A percentile compares a stretch with the other conserved stretches of the same genome.
Conservation (phyloP, 805 yeast genomes). For the Lipomyces chichibuensis region DNA sequence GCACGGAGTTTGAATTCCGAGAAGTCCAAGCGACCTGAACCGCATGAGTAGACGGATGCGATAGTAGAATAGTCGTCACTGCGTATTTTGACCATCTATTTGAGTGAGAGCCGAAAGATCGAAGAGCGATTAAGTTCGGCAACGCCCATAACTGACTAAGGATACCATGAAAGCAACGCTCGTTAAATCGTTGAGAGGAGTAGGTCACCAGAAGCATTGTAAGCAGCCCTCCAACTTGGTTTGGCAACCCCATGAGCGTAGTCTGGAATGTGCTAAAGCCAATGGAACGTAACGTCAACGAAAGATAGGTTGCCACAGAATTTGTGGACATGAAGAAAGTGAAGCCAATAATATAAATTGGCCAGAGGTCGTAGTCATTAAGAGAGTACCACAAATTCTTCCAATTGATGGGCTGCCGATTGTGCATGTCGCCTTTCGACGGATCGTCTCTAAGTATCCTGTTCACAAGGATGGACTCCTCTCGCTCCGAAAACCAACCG, state of each 20-base stretch:
- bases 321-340: conserved; percentile 47
- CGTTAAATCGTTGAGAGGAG: conserved; percentile 15
- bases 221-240: conserved; percentile 39
- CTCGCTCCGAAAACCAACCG: conserved; percentile 58
- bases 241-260: conserved; percentile 57
- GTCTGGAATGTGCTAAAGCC: conserved; percentile 57
- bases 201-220: conserved; percentile 39
- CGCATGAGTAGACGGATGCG: conserved; percentile 50
- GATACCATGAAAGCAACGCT: conserved; percentile 18
- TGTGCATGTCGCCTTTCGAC: conserved; percentile 64
- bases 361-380: conserved; percentile 58
- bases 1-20: conserved; percentile 60
- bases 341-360: conserved; percentile 54
- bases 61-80: conserved; percentile 9
- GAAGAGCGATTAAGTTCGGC: conserved; percentile 23
- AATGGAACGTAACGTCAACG: conserved; percentile 52
- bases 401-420: conserved; percentile 55
- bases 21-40: conserved; percentile 62
- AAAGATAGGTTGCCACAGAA: conserved; percentile 50
- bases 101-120: conserved; percentile 20
- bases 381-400: conserved; percentile 49
- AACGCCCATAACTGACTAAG: conserved; percentile 17
- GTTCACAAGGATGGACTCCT: conserved; percentile 61
- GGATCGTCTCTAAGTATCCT: conserved; percentile 66
- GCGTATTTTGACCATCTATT: conserved; percentile 15